A percentile compares a stretch with the other conserved stretches of the same genome.
Evolutionary conservation across 2,329 filamentous ascomycete genomes (phyloP).

Genomic region (Trichoderma cornu-damae): DNA sequence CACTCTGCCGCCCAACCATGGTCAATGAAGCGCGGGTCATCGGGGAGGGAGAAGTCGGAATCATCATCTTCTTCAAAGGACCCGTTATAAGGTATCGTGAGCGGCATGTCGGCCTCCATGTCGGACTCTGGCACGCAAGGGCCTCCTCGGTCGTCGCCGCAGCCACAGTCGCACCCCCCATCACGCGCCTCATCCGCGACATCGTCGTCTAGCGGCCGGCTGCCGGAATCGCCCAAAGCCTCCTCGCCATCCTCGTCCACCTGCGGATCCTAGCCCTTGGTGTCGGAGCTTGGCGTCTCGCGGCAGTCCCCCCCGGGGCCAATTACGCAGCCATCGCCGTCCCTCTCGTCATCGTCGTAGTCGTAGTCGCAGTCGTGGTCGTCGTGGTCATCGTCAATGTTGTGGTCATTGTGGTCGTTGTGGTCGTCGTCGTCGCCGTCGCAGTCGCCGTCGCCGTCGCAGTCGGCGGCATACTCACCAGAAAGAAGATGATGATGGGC

Average conservation of each 20-base stretch:
- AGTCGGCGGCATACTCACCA: conserved; percentile 29
- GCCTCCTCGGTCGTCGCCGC: conserved; percentile 22
- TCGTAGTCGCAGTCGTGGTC: conserved; percentile 26
- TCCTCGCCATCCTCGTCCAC: conserved; percentile 1
- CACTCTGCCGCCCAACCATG: conserved; percentile 70
- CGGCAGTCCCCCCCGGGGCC: too few relatives aligned
- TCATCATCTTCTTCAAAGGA: conserved; percentile 55
- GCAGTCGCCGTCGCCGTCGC: conserved; percentile 10
- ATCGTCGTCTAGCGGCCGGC: neutral
- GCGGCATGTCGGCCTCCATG: conserved; percentile 29
- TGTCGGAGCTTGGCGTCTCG: conserved; percentile 4
- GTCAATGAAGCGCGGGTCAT: conserved; percentile 61
- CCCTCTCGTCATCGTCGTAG: conserved; percentile 23
- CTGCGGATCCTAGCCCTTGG: conserved; percentile 15
- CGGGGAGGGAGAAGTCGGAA: conserved; percentile 50
- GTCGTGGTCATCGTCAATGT: conserved; percentile 14
- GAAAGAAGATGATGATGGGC: conserved; percentile 41
- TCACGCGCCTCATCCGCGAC: neutral
- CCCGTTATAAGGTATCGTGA: conserved; percentile 43
- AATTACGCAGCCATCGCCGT: neutral
- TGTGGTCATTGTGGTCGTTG: conserved; percentile 8
- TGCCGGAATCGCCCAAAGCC: neutral
- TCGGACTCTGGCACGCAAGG: too few relatives aligned
- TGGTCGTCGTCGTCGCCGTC: conserved; percentile 15
- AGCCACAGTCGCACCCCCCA: conserved; percentile 18